Evolutionary conservation across 768 basidiomycete species (phyloP), one percentile per base, ranked within the genome.

Genomic region (Pleurotus cornucopiae): DNA sequence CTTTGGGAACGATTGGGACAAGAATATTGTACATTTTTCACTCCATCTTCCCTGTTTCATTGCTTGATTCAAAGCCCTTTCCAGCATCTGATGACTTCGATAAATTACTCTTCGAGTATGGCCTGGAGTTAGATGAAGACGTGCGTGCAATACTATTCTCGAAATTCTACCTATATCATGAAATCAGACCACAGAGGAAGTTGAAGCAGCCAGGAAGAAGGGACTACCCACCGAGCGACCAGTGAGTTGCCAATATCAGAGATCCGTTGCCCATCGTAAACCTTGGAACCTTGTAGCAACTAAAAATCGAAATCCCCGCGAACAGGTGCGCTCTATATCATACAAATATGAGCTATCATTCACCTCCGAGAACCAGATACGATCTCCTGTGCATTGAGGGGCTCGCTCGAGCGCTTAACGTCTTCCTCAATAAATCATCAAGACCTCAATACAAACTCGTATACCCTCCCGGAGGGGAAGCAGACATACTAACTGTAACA

Each of bases 271-370:
- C n/a, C 13, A 43, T 25, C 21, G 18, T 13, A 40, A 7, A 20
- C 51, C 38, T 41, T n/a, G 20, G 9, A 5, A 30, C 53, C 2
- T 38, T 54, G 47, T 61, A 98, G 87, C 93, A 97, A 91, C 77
- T 99, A 64, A 99, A 98, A 80, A 97, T 99, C 64, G 97, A 99
- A 71, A 82, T 98, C 44, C 95, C 97, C 45, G 97, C 97, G n/a
- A 99, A 99, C 71, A 86, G 94, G 94, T 84, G 56, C 56, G 54
- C 23, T 46, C 52, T 54, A 34, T 26, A 49, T 7, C 37, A 58
- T 45, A 13, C 43, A 20, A 3, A 5, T 37, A 45, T 34, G 53
- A 60, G 54, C 34, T 57, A 21, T 44, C 41, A 40, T 53, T 61
- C 48, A 26, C 60, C 38, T 62, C 12, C 40, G 23, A 20, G 44